Evolutionary conservation across 2,329 filamentous ascomycete species (phyloP), one percentile per base, ranked within the genome.

Genomic region (Neodidymelliopsis sp.): DNA sequence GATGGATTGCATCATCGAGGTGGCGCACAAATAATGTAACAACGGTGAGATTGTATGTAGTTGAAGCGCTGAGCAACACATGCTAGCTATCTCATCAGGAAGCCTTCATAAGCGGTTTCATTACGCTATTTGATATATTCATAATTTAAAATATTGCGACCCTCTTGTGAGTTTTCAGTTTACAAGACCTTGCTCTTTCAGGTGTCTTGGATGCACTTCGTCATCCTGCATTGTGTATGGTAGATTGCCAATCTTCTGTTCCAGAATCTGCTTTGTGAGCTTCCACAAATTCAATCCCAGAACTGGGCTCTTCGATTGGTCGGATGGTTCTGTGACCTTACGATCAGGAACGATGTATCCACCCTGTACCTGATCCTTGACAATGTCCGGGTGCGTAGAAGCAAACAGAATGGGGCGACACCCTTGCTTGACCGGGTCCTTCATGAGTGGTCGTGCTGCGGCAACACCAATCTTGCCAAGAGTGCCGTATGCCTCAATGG

Each of bases 391-490:
- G 42, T 72, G 76, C 3, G 78, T 79, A 1, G 76, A 73, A 4
- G 79, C 79, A 56, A 79, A 81, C 22, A 82, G 49, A 10, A 75
- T 77, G 2, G 77, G 56, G 13, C 79, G 66, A 53, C 78, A 81
- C 1, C 79, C 79, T 42, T 78, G 49, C 18, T 76, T 71, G 0
- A 80, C 66, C 0, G 78, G 76, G 52, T 81, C 76, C 48, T 78
- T 79, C 75, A 81, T 74, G 49, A 81, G 77, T 1, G 78, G 78
- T 23, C 72, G 59, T 2, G 74, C 63, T 2, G 66, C 72, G 37
- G 68, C 73, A 8, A 79, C 76, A 2, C 75, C 77, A 24, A 79
- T 58, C 45, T 76, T 77, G 12, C 77, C 77, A 1, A 78, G 51
- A 0, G 68, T 72, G 1, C 78, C 79, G 49, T 83, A 81, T 1